phyloP scores from a whole-genome alignment of 192 early-diverging fungal species.

The Linnemannia schmuckeri region DNA sequence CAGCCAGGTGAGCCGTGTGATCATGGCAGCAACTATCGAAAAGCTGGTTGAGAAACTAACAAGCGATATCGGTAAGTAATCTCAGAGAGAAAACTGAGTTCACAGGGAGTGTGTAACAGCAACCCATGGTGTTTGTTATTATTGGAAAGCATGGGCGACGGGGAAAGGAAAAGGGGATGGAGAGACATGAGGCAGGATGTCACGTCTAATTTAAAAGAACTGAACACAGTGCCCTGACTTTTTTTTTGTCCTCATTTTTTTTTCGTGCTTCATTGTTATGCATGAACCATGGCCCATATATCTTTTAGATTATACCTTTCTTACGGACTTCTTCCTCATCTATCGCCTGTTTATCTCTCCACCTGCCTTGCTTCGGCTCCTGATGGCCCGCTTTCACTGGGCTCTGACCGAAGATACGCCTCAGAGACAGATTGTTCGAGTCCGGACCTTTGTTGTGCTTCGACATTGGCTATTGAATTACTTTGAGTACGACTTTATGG shows the following conservation, averaged over 20 bases:
- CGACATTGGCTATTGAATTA: conserved; percentile 75
- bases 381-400: conserved; percentile 70
- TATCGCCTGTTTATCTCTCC: conserved; percentile 72
- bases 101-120: not conserved
- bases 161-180: not conserved
- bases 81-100: conserved; percentile 4
- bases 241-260: not conserved
- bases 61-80: conserved; percentile 58
- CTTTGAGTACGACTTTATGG: conserved; percentile 70
- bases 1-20: conserved; percentile 25
- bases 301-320: conserved; percentile 67
- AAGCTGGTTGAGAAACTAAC: conserved; percentile 70
- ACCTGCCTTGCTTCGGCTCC: conserved; percentile 62
- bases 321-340: conserved; percentile 75
- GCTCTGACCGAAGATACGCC: conserved; percentile 63
- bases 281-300: conserved; percentile 1
- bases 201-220: not conserved
- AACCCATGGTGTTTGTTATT: not conserved
- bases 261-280: not conserved
- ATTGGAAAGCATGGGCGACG: not conserved
- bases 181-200: not conserved
- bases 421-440: conserved; percentile 62
- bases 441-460: conserved; percentile 72
- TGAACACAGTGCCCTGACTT: not conserved
- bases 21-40: conserved; percentile 71